A percentile compares a stretch with the other conserved stretches of the same genome.
Evolutionary conservation across 2,329 filamentous ascomycete species (phyloP).

Genomic region (Stagonosporopsis chrysanthemi): DNA sequence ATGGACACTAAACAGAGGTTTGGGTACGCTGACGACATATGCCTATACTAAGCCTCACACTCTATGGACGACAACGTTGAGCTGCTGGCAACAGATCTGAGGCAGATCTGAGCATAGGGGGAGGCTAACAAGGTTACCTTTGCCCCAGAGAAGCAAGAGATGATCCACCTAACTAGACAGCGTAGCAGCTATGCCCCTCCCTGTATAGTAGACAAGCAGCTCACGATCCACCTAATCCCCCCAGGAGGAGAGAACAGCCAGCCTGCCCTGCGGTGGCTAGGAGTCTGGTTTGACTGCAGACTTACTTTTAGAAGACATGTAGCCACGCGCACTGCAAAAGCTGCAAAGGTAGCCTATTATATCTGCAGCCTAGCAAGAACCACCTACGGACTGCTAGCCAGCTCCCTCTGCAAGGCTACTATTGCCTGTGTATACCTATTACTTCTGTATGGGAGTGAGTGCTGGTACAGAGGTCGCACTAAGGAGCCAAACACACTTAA

Average conservation of each 20-base stretch:
- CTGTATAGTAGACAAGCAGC: slow-evolving; percentile 3
- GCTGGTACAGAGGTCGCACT: slow-evolving; percentile 9
- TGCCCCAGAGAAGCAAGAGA: slow-evolving; percentile 20
- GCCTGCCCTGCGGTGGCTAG: slow-evolving; percentile 10
- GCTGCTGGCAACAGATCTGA: slow-evolving; percentile 12
- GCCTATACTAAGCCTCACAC: not conserved
- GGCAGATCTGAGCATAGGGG: slow-evolving; percentile 8
- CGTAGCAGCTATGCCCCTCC: too few species aligned
- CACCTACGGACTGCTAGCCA: not conserved
- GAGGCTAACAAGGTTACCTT: slow-evolving; percentile 17
- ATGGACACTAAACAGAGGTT: too few species aligned
- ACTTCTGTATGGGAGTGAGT: slow-evolving; percentile 13
- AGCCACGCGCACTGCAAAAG: not conserved
- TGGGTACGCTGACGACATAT: too few species aligned
- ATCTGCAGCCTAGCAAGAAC: slow-evolving; percentile 9
- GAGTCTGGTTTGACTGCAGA: slow-evolving; percentile 14
- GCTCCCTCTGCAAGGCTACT: slow-evolving; percentile 13
- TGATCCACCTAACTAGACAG: slow-evolving; percentile 18
- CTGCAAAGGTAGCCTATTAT: slow-evolving; percentile 3
- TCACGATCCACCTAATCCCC: slow-evolving; percentile 4
- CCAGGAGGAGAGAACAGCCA: not conserved
- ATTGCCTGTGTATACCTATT: too few species aligned
- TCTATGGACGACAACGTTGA: slow-evolving; percentile 10
- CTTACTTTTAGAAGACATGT: slow-evolving; percentile 15
- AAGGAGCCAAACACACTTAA: not conserved